Conservation (phyloP, 1,284 basidiomycete genomes). For the Tylopilus sp. region DNA sequence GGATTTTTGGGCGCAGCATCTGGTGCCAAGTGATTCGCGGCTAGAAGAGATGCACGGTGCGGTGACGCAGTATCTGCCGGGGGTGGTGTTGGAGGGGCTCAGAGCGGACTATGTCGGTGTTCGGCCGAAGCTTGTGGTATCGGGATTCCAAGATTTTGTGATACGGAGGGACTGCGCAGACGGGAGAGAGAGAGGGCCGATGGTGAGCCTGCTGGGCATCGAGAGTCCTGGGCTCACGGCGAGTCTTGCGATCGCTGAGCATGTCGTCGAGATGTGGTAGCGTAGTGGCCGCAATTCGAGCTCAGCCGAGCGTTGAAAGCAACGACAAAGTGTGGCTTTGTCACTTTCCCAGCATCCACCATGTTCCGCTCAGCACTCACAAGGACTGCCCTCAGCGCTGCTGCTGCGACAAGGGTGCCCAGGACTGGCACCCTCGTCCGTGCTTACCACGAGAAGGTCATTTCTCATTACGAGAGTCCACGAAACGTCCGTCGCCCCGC, state of each 20-base stretch:
- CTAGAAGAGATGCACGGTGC: conserved; percentile 66
- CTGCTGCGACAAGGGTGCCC: conserved; percentile 44
- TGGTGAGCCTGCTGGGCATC: conserved; percentile 78
- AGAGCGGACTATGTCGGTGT: conserved; percentile 91
- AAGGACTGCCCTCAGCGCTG: conserved; percentile 47
- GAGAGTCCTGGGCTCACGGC: conserved; percentile 79
- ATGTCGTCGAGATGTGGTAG: conserved; percentile 51
- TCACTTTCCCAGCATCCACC: conserved; percentile 38
- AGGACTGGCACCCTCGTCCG: conserved; percentile 50
- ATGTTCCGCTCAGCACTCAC: conserved; percentile 69
- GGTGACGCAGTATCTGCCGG: conserved; percentile 74
- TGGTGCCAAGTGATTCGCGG: conserved; percentile 67
- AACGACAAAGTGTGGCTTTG: conserved; percentile 1
- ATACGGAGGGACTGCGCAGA: conserved; percentile 55
- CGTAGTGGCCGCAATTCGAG: conserved; percentile 13
- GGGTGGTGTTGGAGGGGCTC: conserved; percentile 62
- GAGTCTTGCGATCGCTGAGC: conserved; percentile 72
- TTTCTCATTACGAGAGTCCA: conserved; percentile 94
- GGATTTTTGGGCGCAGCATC: conserved; percentile 76
- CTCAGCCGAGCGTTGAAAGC: conserved; percentile 29
- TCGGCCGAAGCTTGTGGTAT: conserved; percentile 83
- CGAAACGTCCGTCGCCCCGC: conserved; percentile 73
- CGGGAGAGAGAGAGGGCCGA: conserved; percentile 37
- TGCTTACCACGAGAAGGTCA: conserved; percentile 90
- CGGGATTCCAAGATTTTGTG: conserved; percentile 87